Base-by-base conservation (phyloP, 179 eudicot genomes). In the Beta macrorhiza region DNA sequence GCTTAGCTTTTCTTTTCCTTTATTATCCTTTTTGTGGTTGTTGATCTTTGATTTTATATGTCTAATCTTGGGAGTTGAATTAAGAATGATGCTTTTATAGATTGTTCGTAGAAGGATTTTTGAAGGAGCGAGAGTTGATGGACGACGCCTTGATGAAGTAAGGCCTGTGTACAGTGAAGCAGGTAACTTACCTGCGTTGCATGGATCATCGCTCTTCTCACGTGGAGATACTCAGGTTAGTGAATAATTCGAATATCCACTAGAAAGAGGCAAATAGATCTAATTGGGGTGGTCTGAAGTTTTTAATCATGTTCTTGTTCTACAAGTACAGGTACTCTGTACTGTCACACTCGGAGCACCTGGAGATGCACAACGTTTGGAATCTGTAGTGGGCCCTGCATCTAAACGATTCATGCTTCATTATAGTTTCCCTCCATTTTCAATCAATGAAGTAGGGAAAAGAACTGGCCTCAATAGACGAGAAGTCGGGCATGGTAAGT, bases 291-390 rank as follows among this genome's bases (percentile, higher is more conserved):
- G 52, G 61, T 49, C 57, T 59, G 25, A 62, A 67, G 72, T 42
- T 67, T 37, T 59, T 74, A 15, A 55, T 75, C 53, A 68, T 74
- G 76, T 75, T 56, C n/a, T 77, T 19, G 62, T 67, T 67, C 72
- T 12, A 53, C n/a, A 61, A 78, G 16, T 79, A 49, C 88, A 96
- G 99, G 99, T 96, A 76, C 93, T 92, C 72, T 92, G 97, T 84
- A 96, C 98, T 77, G 93, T 96, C 69, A 96, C 99, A 61, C 97
- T 94, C 81, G 99, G 99, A 83, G 98, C 98, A 82, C 99, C 97
- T 55, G 94, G 89, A 64, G 94, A 94, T 67, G 98, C 99, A 86
- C 99, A 96, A 72, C 92, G 89, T 68, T 85, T 96, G 87, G 93
- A 85, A 29, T 90, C 96, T 29, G 70, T 90, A 44, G 98, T 96